Evolutionary conservation across 2,329 filamentous ascomycete genomes (phyloP).

Genomic region (Orbilia ellipsospora): DNA sequence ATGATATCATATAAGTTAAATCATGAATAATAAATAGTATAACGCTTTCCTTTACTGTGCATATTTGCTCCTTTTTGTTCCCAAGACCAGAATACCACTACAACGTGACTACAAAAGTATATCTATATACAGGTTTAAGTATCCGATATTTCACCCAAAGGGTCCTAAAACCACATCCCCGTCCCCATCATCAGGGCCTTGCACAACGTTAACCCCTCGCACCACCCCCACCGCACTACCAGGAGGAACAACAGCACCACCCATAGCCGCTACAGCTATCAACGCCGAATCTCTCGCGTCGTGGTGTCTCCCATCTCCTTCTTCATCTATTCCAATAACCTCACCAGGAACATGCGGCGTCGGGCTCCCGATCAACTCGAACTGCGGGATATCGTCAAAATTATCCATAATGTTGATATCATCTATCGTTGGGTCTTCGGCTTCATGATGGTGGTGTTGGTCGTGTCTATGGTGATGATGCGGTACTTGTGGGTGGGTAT

Average conservation of each 20-base stretch:
- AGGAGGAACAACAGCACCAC: neutral
- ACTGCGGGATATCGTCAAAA: constrained; percentile 47
- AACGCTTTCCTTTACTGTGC: too few species aligned
- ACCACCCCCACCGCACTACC: too few species aligned
- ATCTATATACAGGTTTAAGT: too few species aligned
- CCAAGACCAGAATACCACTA: neutral
- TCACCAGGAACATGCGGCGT: constrained; percentile 15
- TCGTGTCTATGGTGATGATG: constrained; percentile 24
- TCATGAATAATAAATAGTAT: constrained; percentile 5
- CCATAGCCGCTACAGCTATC: constrained; percentile 37
- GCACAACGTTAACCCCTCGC: neutral
- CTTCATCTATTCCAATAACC: constrained; percentile 15
- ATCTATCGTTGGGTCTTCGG: constrained; percentile 34
- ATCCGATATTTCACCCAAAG: constrained; percentile 10
- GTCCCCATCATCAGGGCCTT: constrained; percentile 22
- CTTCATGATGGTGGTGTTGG: constrained; percentile 27
- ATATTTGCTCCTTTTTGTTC: neutral
- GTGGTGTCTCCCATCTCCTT: constrained; percentile 14
- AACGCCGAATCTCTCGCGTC: constrained; percentile 23
- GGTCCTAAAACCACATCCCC: constrained; percentile 27
- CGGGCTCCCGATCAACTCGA: constrained; percentile 43
- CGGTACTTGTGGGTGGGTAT: too few species aligned
- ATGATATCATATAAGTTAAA: neutral
- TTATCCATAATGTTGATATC: constrained; percentile 48
- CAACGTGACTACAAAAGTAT: too few species aligned